Conservation (phyloP, 345 rosid species). For the Murraya paniculata region DNA sequence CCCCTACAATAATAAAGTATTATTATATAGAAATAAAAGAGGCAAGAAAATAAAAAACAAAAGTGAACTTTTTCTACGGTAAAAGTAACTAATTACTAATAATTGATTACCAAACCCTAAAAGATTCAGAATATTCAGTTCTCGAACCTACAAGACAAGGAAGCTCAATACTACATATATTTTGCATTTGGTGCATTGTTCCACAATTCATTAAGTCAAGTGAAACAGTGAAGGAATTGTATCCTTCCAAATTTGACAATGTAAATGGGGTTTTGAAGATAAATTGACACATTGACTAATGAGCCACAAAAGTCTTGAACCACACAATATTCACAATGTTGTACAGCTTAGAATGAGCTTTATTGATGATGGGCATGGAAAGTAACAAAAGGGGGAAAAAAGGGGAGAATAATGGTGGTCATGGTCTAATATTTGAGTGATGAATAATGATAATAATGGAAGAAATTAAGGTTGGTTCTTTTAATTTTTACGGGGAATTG, state of each 20-base stretch:
- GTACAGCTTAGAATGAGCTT: conserved; percentile 1
- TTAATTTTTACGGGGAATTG: conserved; percentile 16
- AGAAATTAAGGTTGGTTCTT: not conserved
- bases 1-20: not conserved
- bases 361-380: not conserved
- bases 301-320: not conserved
- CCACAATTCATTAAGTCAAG: not conserved
- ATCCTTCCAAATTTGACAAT: not conserved
- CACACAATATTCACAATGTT: not conserved
- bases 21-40: not conserved
- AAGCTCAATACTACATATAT: not conserved
- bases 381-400: not conserved
- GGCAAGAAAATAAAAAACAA: not conserved
- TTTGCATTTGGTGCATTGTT: not conserved
- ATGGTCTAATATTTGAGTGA: conserved; percentile 6
- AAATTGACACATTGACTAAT: not conserved
- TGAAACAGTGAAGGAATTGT: not conserved
- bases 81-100: not conserved
- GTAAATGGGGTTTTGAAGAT: not conserved
- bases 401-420: not conserved
- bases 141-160: not conserved
- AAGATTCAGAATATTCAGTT: not conserved
- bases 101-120: not conserved
- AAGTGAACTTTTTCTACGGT: not conserved
- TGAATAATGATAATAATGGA: not conserved